Conservation (phyloP, 2,329 filamentous ascomycete genomes). For the Xylaria arbuscula region DNA sequence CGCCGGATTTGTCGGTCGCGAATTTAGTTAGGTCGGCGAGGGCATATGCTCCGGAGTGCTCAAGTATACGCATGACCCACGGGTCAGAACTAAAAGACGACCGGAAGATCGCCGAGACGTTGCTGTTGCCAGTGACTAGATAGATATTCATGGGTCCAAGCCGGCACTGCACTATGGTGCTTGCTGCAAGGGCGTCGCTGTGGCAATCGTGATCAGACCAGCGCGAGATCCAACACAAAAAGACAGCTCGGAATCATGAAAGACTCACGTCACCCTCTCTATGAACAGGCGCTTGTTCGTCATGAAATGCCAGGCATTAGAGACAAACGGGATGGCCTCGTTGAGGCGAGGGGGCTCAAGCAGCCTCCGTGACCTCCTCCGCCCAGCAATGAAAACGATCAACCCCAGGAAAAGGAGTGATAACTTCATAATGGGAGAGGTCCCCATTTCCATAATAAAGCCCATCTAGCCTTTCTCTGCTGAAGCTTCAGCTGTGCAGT, state of each 20-base stretch:
- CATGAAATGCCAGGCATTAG: constrained; percentile 1
- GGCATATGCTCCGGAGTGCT: neutral
- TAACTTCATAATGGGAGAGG: too few species aligned
- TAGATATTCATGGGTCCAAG: neutral
- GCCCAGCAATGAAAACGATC: too few species aligned
- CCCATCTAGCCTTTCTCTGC: too few species aligned
- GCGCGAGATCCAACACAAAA: too few species aligned
- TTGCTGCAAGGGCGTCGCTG: neutral
- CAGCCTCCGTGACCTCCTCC: too few species aligned
- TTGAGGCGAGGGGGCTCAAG: neutral
- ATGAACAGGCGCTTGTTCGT: neutral
- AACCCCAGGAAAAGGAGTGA: too few species aligned
- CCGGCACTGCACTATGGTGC: neutral
- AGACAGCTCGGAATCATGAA: neutral
- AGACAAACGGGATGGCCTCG: neutral
- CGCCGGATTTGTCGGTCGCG: neutral
- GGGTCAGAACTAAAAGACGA: neutral
- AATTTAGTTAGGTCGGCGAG: neutral
- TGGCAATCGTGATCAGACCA: neutral
- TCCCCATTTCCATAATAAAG: too few species aligned
- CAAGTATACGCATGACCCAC: neutral
- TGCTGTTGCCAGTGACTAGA: neutral
- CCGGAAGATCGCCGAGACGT: neutral
- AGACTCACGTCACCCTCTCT: neutral
- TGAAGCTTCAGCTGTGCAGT: too few species aligned